Evolutionary conservation across 768 basidiomycete genomes (phyloP), one percentile per base, ranked within the genome.

Genomic region (Polyporus arcularius): DNA sequence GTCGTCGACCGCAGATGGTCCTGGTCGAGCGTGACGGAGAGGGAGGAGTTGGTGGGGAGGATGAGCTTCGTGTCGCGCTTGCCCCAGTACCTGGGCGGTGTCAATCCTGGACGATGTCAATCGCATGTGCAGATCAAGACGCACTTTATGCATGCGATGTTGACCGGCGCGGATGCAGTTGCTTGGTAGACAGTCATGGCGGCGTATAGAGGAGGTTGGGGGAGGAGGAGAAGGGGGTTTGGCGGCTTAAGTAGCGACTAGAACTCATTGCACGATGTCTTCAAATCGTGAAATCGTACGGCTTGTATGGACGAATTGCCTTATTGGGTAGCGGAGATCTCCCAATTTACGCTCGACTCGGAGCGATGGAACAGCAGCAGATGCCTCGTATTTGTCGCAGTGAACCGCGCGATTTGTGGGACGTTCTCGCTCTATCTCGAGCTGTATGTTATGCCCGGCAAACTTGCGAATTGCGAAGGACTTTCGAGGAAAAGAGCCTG

Each of bases 131-230:
- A 26, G 60, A 65, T 48, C 18, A 46, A 21, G 53, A 21, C 8
- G 35, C 60, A 96, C 95, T 98, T 98, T 78, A 98, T 97, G 72
- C 90, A 92, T n/a, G 95, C 95, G 70, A 98, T 98, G 76, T 98
- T 98, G 59, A 98, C 94, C 4, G 95, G 95, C 0, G 95, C 95
- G 63, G 94, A 91, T 0, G 87, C 86, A 14, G 95, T 97, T 8
- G 94, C 94, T 78, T 93, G 86, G 79, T 85, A 87, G 67, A 85
- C 67, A 61, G 85, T 66, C 86, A 88, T 88, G 74, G 65, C 65
- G 67, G 61, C 47, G 21, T 12, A 32, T n/a, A 54, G 52, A 48
- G 42, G 62, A 32, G 43, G 65, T 30, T 38, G 47, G 55, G 43
- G 28, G 49, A 42, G n/a, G 40, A 47, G n/a, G 47, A 18, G 30